Evolutionary conservation across 176 grass and related monocot species (phyloP), one percentile per base, ranked within the genome.

Genomic region (Avena insularis): DNA sequence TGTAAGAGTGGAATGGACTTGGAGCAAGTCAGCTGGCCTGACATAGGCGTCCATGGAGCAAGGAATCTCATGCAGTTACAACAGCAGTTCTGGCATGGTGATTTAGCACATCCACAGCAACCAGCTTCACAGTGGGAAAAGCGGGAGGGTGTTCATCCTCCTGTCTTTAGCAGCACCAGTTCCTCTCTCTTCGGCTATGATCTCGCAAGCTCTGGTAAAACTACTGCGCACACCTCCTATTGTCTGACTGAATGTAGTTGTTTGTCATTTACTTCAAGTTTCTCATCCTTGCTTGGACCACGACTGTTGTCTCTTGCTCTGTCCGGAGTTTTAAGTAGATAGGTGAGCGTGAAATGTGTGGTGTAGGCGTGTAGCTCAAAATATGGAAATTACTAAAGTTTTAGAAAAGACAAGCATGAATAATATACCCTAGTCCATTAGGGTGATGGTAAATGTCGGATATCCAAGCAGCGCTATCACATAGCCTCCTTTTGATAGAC

Each of bases 21-120:
- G 72, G 92, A 87, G 81, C 87, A 91, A 78, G 85, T 88, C 25
- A 78, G 80, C 70, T 91, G 89, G 92, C 78, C 84, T 66, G 87
- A 89, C 31, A 87, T 86, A 77, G 84, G 83, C 8, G 61, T 89
- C 10, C 77, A 94, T 66, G 92, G 81, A 80, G 72, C 76, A 71
- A 91, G 87, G 82, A 85, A 91, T 53, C 84, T 91, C 13, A 79
- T 76, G 84, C 92, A 91, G 74, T 83, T 85, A 58, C 92, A 94
- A 69, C 92, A 94, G 63, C 92, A 94, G 72, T 76, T 94, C 77
- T 94, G 92, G 89, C 87, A 94, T 81, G 87, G 90, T 68, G 89
- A 91, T 87, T 87, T 91, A 77, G 81, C 73, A 16, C 87, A 94
- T 61, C 57, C 75, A 6, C 88, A 87, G 9, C 88, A 84, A 58